Conservation (phyloP, 2,329 filamentous ascomycete species). For the Fusarium sp. region DNA sequence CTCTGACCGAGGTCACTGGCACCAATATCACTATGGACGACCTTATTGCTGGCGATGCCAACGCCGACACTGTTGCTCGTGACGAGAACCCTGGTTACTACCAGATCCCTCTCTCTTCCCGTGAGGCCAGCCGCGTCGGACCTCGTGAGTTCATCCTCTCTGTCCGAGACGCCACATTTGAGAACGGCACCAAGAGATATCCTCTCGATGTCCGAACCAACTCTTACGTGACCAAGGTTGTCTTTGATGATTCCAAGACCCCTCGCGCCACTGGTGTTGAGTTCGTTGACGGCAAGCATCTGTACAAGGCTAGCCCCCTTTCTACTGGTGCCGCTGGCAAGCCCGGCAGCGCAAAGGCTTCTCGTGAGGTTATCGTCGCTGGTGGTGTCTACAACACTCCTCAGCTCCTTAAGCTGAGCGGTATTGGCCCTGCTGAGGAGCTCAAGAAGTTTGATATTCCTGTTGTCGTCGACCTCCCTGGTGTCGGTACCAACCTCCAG, state of each 20-base stretch:
- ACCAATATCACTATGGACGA: constrained; percentile 35
- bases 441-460: constrained; percentile 62
- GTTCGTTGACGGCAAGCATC: constrained; percentile 48
- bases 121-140: constrained; percentile 65
- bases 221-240: constrained; percentile 55
- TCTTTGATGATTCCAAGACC: constrained; percentile 52
- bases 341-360: constrained; percentile 44
- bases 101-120: constrained; percentile 72
- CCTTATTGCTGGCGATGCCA: constrained; percentile 37
- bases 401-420: constrained; percentile 67
- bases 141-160: constrained; percentile 69
- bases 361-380: constrained; percentile 65
- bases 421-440: constrained; percentile 61
- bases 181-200: constrained; percentile 39
- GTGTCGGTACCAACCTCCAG: constrained; percentile 72
- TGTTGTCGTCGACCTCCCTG: constrained; percentile 64
- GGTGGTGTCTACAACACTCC: constrained; percentile 67
- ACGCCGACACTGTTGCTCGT: constrained; percentile 38
- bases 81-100: constrained; percentile 58
- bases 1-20: constrained; percentile 24
- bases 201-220: constrained; percentile 44
- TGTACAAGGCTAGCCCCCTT: constrained; percentile 42
- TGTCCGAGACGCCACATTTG: constrained; percentile 35
- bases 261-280: constrained; percentile 54
- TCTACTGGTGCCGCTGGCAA: constrained; percentile 25